phyloP scores from a whole-genome alignment of 352 stramenopile species.

The Phytophthora multivora region DNA sequence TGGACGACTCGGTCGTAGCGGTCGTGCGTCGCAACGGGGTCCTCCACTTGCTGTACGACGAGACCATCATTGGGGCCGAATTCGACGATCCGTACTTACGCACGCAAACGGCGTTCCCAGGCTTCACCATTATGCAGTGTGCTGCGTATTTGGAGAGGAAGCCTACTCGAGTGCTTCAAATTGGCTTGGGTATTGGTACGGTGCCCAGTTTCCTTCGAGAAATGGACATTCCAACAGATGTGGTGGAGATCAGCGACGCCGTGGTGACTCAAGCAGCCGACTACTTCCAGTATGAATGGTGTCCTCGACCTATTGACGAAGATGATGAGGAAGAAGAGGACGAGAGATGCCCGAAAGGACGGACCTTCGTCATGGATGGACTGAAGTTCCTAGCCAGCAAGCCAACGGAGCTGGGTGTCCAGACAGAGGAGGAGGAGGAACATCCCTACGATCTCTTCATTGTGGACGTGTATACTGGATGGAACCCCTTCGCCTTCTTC shows the following conservation, averaged over 20 bases:
- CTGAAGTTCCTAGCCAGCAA: conserved; percentile 58
- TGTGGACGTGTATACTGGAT: conserved; percentile 75
- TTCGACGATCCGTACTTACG: conserved; percentile 69
- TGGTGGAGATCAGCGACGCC: conserved; percentile 75
- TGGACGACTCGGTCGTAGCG: conserved; percentile 58
- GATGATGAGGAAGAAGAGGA: conserved; percentile 30
- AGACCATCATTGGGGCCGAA: conserved; percentile 80
- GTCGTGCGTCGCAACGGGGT: conserved; percentile 59
- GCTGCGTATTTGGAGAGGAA: conserved; percentile 54
- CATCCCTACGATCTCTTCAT: conserved; percentile 62
- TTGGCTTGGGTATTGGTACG: conserved; percentile 74
- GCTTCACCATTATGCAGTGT: conserved; percentile 86
- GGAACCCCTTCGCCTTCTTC: conserved; percentile 78
- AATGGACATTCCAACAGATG: conserved; percentile 67
- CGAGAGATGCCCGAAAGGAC: conserved; percentile 41
- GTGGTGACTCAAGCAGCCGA: conserved; percentile 66
- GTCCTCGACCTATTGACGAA: conserved; percentile 30
- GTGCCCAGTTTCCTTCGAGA: conserved; percentile 71
- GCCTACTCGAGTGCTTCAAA: conserved; percentile 54
- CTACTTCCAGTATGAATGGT: conserved; percentile 78
- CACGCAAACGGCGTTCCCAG: conserved; percentile 70
- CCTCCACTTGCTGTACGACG: conserved; percentile 72
- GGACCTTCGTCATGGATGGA: conserved; percentile 72
- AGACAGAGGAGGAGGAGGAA: conserved; percentile 5
- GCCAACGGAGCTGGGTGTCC: conserved; percentile 20